phyloP scores from a whole-genome alignment of 805 yeast species.

The Pichia occidentalis region DNA sequence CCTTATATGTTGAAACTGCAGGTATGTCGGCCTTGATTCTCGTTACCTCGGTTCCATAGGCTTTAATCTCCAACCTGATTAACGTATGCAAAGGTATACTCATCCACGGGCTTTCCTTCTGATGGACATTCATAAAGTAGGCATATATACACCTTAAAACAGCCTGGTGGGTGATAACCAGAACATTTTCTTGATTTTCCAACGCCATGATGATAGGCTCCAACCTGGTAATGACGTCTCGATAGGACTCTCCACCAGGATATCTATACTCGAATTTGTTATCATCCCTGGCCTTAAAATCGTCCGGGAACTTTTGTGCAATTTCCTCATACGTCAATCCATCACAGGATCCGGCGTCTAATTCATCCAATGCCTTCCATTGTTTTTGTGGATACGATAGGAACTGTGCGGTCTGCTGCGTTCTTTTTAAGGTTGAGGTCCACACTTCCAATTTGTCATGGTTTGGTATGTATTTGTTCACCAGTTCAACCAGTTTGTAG shows the following conservation, averaged over 20 bases:
- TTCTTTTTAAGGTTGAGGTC: conserved; percentile 88
- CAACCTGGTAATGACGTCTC: conserved; percentile 88
- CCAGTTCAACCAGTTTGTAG: conserved; percentile 68
- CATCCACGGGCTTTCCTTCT: conserved; percentile 98
- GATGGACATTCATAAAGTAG: conserved; percentile 97
- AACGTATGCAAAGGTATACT: conserved; percentile 94
- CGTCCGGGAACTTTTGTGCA: conserved; percentile 80
- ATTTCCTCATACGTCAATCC: conserved; percentile 95
- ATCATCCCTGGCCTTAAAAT: conserved; percentile 91
- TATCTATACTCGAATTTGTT: conserved; percentile 94
- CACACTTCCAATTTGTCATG: conserved; percentile 75
- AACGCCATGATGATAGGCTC: conserved; percentile 98
- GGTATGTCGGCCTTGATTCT: conserved; percentile 94
- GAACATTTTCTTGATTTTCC: conserved; percentile 92
- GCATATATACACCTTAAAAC: conserved; percentile 95
- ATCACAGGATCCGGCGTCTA: conserved; percentile 97
- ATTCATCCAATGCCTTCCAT: conserved; percentile 96
- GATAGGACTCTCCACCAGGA: conserved; percentile 94
- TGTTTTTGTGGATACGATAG: conserved; percentile 76
- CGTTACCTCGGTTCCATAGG: conserved; percentile 82
- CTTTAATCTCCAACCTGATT: conserved; percentile 91
- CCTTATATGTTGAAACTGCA: conserved; percentile 94
- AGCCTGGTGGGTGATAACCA: conserved; percentile 96
- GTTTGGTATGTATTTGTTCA: conserved; percentile 55
- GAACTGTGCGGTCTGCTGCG: conserved; percentile 85